Conservation (phyloP, 73 alveolate species). For the Symbiodinium pilosum region DNA sequence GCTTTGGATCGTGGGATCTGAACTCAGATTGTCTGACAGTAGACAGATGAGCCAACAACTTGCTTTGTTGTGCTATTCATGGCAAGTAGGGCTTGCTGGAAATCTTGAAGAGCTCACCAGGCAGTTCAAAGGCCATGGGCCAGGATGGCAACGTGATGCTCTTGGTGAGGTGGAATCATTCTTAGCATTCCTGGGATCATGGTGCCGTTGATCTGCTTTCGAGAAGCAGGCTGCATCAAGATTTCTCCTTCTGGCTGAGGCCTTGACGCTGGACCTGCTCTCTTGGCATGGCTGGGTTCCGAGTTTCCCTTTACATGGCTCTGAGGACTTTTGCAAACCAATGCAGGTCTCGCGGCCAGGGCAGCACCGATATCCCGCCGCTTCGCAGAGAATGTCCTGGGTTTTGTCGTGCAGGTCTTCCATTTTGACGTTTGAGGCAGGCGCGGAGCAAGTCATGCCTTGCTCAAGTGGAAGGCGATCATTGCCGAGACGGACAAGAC, state of each 20-base stretch:
- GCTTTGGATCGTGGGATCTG: neutral
- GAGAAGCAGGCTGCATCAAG: too few species aligned
- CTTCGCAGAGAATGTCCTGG: constrained; percentile 46
- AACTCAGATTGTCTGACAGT: neutral
- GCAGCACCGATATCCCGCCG: neutral
- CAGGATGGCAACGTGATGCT: constrained; percentile 86
- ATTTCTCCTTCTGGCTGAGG: neutral
- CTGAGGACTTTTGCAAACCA: neutral
- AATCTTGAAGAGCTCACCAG: neutral
- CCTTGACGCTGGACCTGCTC: constrained; percentile 61
- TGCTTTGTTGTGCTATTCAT: neutral
- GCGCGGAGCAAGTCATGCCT: too few species aligned
- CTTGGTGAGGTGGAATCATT: constrained; percentile 26
- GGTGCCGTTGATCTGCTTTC: too few species aligned
- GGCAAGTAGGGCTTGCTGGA: too few species aligned
- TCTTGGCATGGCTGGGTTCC: constrained; percentile 64
- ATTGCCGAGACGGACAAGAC: constrained; percentile 64
- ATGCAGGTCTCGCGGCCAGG: neutral
- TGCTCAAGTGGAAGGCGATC: constrained; percentile 38
- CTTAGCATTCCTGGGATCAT: too few species aligned
- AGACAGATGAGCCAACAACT: neutral
- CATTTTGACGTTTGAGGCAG: neutral
- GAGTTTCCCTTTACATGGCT: too few species aligned
- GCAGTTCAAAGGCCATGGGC: constrained; percentile 43
- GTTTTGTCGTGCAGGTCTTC: constrained; percentile 44